phyloP scores from a whole-genome alignment of 345 rosid species.

The Aquilaria malaccensis region DNA sequence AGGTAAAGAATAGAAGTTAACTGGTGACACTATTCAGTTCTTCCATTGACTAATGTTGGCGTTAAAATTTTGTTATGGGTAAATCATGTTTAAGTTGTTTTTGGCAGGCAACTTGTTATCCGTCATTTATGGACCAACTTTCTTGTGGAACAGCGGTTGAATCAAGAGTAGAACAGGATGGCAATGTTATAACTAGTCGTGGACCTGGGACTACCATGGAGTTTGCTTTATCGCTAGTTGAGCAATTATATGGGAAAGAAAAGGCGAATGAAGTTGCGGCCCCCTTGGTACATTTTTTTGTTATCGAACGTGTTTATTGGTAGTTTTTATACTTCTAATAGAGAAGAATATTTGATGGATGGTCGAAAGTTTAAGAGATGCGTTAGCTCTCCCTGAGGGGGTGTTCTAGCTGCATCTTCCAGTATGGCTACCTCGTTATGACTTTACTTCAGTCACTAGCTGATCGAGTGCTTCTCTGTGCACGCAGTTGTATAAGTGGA shows the following conservation, averaged over 20 bases:
- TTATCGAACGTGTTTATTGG: neutral
- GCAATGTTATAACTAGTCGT: conserved; percentile 67
- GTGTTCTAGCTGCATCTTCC: too few species aligned
- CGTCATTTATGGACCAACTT: conserved; percentile 75
- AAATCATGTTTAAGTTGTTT: conserved; percentile 3
- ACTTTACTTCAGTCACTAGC: too few species aligned
- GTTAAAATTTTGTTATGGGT: neutral
- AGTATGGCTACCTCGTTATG: too few species aligned
- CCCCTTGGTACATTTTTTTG: conserved; percentile 46
- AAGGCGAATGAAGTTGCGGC: conserved; percentile 66
- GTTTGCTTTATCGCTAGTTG: conserved; percentile 62
- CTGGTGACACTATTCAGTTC: neutral
- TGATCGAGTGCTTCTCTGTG: too few species aligned
- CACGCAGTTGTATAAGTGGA: too few species aligned
- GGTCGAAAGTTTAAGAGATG: too few species aligned
- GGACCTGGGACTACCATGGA: conserved; percentile 94
- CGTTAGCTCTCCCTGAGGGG: too few species aligned
- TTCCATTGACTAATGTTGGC: neutral
- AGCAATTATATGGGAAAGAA: conserved; percentile 71
- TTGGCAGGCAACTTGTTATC: conserved; percentile 82
- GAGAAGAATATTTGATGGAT: too few species aligned
- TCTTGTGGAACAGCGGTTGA: conserved; percentile 59
- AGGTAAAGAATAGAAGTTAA: conserved; percentile 29
- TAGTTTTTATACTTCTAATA: neutral
- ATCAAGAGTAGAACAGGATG: conserved; percentile 83